These are phyloP conservation scores for Peterozyma xylosa DNA, from an alignment of 805 yeast genomes.

Conservation along the genomic window DNA sequence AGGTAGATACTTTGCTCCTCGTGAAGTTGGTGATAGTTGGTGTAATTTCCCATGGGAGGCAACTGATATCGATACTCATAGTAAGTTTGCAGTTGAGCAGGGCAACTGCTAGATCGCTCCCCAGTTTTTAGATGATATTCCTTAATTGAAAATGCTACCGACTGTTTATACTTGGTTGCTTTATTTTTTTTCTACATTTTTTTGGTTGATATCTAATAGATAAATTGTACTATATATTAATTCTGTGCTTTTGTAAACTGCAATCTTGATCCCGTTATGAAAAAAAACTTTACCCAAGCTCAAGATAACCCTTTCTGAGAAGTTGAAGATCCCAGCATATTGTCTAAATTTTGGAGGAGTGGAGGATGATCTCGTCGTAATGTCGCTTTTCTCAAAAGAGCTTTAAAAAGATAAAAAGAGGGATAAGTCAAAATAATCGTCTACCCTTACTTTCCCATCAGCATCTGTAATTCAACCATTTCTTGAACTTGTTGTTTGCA, in stretches of 20 bases:
- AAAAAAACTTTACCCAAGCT: no score
- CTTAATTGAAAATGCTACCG: no score
- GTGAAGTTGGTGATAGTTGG: constrained; percentile 73
- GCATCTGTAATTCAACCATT: constrained; percentile 57
- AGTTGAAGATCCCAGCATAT: no score
- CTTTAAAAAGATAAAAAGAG: not conserved
- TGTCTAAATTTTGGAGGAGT: no score
- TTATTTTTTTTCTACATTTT: not conserved
- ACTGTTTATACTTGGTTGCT: not conserved
- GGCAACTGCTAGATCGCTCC: constrained; percentile 41
- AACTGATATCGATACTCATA: constrained; percentile 69
- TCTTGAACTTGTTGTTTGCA: constrained; percentile 81
- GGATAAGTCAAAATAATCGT: not conserved
- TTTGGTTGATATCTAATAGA: not conserved
- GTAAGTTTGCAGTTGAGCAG: constrained; percentile 55
- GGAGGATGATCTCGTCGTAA: no score
- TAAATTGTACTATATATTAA: no score
- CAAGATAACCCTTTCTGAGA: no score
- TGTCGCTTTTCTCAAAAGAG: no score
- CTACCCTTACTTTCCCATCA: constrained; percentile 2
- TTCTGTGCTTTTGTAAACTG: no score
- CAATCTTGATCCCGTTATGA: no score
- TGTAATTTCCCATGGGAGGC: constrained; percentile 92
- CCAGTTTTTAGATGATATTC: not conserved
- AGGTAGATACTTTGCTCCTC: constrained; percentile 66